A percentile compares a stretch with the other conserved stretches of the same genome.
Evolutionary conservation across 768 basidiomycete genomes (phyloP).

Genomic region (Rhodotorula sphaerocarpa): DNA sequence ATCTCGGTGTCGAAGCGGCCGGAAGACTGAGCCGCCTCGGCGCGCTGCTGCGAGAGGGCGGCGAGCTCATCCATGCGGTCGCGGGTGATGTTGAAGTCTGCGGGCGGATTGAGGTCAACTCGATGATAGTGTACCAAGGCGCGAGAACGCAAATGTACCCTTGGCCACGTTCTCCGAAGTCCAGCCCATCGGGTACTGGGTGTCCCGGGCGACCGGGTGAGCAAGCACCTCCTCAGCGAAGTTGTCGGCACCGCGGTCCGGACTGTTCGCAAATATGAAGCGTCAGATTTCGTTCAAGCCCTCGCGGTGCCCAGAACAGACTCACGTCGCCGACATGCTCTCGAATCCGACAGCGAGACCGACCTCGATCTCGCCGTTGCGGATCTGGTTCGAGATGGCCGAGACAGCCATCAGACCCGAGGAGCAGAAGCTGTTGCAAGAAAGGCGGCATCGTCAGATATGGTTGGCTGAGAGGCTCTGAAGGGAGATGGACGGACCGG

Average conservation of each 20-base stretch:
- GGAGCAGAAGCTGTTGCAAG: constrained; percentile 57
- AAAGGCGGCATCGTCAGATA: neutral
- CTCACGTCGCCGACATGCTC: constrained; percentile 61
- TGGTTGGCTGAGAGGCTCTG: no score
- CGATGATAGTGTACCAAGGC: neutral
- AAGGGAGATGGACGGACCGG: constrained; percentile 43
- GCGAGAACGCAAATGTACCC: constrained; percentile 1
- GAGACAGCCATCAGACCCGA: constrained; percentile 73
- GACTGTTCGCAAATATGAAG: no score
- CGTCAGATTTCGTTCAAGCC: no score
- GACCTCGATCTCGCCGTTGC: constrained; percentile 71
- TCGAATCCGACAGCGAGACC: constrained; percentile 83
- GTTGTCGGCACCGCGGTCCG: constrained; percentile 47
- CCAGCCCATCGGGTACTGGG: constrained; percentile 57
- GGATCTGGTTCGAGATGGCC: constrained; percentile 73
- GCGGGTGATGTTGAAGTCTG: constrained; percentile 65
- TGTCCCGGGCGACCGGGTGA: constrained; percentile 66
- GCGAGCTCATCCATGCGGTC: constrained; percentile 75
- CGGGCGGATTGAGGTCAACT: neutral
- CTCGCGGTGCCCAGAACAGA: constrained; percentile 18
- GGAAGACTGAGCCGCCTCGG: constrained; percentile 66
- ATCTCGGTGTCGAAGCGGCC: constrained; percentile 80
- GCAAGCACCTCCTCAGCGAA: constrained; percentile 60
- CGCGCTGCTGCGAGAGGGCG: constrained; percentile 74
- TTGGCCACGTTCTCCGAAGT: constrained; percentile 85